These are phyloP conservation scores for Beauveria sp. DNA, from an alignment of 2,329 filamentous ascomycete genomes.

Conservation along the genomic window DNA sequence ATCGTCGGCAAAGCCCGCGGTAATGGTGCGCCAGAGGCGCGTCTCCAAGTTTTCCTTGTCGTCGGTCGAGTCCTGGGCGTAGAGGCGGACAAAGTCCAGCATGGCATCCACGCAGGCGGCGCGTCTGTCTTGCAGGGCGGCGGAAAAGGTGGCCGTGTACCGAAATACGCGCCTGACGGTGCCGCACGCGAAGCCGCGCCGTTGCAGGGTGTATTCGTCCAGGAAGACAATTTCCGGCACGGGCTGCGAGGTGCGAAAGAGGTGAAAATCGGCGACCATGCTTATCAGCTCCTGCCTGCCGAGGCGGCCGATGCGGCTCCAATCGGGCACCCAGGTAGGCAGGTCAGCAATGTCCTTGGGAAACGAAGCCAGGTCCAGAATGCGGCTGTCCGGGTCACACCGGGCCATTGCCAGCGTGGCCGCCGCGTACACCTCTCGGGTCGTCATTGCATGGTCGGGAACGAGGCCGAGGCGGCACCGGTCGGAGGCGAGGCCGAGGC, in stretches of 20 bases:
- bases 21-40: background rate
- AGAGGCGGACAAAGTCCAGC: background rate
- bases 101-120: background rate
- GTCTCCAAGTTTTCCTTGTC: background rate
- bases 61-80: background rate
- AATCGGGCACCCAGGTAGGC: conserved; percentile 2
- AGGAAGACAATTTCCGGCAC: background rate
- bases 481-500: background rate
- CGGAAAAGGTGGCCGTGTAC: background rate
- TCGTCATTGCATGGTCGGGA: background rate
- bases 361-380: background rate
- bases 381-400: background rate
- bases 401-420: background rate
- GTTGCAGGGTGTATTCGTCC: background rate
- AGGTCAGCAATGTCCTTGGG: background rate
- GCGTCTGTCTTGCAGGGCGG: background rate
- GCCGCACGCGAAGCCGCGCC: background rate
- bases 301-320: background rate
- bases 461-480: background rate
- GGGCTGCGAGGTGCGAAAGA: background rate
- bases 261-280: background rate
- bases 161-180: background rate
- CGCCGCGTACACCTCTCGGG: background rate
- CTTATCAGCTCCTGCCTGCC: background rate
- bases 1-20: background rate